Base-by-base conservation (phyloP, 1,284 basidiomycete species). In the Xanthoconium separans region DNA sequence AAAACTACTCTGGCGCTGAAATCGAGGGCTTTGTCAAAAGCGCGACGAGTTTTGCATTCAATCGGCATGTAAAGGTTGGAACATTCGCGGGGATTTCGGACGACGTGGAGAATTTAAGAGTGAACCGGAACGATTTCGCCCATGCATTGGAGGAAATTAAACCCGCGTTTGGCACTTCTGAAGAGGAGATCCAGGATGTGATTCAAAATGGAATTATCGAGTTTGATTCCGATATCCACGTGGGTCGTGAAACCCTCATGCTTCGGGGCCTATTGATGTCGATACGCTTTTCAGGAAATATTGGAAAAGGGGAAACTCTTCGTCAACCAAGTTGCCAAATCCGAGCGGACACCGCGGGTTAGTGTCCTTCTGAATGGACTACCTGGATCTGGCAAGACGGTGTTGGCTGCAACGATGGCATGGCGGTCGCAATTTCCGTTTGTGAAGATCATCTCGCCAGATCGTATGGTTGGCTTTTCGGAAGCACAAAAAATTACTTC, bases 1-100 rank as follows among this genome's bases (percentile, higher is more conserved):
- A 98, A 80, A 99, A 99, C 77, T 99, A 98, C 70, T 94, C 91
- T 6, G 97, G 97, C 59, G 97, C 97, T 15, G 97, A 99, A 75
- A 92, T 99, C 58, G 86, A 86, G 51, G 97, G 97, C 68, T 78
- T 99, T 50, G 91, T 99, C 69, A 99, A 98, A 81, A 96, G 93
- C 64, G 97, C 96, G 31, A 96, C 97, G 1, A 93, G 89, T 81
- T 99, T 97, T 68, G 96, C 97, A 15, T 97, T 99, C 78, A 97
- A 94, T 67, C 81, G 96, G 50, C 96, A 98, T 72, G 94, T 98
- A 66, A 98, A 98, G 76, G 91, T 98, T 53, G 97, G 97, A 16
- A 96, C 95, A 3, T 89, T 97, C 75, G 97, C 97, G 8, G 96
- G 95, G 11, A 94, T 98, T 60, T 91, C 90, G 24, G 93, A 98